Evolutionary conservation across 208 protist genomes (phyloP).

Genomic region (Phytomonas serpens): DNA sequence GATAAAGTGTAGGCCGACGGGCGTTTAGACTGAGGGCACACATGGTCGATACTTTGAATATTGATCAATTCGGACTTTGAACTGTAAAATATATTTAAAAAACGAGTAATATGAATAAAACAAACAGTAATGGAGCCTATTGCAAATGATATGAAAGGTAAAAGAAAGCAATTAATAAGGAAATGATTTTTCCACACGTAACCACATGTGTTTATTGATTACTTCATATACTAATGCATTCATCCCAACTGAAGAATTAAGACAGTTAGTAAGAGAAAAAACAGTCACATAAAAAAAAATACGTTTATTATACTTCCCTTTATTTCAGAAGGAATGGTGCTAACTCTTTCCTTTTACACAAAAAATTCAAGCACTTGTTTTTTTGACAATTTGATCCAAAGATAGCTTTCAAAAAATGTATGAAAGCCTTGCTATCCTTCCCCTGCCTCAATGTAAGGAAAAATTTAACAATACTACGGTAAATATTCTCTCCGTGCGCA

Average conservation of each 20-base stretch:
- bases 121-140: constrained; percentile 10
- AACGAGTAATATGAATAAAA: neutral
- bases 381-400: constrained; percentile 3
- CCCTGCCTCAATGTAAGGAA: constrained; percentile 5
- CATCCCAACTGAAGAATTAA: constrained; percentile 1
- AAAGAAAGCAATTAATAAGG: constrained; percentile 11
- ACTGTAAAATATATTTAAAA: constrained; percentile 2
- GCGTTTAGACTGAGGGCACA: neutral
- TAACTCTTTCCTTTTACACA: constrained; percentile 6
- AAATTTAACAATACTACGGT: constrained; percentile 9
- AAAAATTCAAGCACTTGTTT: constrained; percentile 11
- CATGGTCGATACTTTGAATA: neutral
- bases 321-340: constrained; percentile 5
- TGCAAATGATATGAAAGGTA: neutral
- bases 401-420: neutral
- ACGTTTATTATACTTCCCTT: neutral
- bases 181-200: neutral
- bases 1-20: neutral
- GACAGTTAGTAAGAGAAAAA: neutral
- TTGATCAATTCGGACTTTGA: neutral
- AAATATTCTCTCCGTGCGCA: constrained; percentile 5
- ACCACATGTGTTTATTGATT: constrained; percentile 1
- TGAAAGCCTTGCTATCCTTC: constrained; percentile 4
- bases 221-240: neutral
- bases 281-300: neutral